Evolutionary conservation across 2,329 filamentous ascomycete species (phyloP).

Genomic region (Zelopaecilomyces penicillatus): DNA sequence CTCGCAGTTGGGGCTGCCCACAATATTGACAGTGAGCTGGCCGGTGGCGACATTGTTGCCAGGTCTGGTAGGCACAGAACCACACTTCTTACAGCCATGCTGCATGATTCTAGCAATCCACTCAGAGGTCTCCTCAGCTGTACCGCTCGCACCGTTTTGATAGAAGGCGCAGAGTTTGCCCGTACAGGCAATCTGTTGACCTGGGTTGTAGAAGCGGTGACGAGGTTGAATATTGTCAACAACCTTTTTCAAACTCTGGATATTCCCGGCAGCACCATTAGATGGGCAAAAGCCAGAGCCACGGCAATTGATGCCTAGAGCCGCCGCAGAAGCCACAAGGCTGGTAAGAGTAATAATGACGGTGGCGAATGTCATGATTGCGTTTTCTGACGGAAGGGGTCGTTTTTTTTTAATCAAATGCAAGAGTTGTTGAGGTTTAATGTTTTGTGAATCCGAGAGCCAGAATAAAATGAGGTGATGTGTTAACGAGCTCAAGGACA

Average conservation of each 20-base stretch:
- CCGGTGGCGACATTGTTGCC: constrained; percentile 11
- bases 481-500: too few relatives aligned
- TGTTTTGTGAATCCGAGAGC: too few relatives aligned
- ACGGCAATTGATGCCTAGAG: constrained; percentile 10
- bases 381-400: too few relatives aligned
- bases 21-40: constrained; percentile 11
- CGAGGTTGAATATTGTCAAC: constrained; percentile 9
- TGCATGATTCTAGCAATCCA: background rate
- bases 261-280: constrained; percentile 7
- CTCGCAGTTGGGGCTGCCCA: background rate
- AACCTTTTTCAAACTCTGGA: constrained; percentile 8
- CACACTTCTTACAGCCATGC: constrained; percentile 6
- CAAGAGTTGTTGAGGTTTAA: too few relatives aligned
- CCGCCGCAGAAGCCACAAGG: background rate
- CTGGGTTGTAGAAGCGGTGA: constrained; percentile 9
- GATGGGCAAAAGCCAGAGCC: constrained; percentile 9
- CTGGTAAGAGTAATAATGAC: background rate
- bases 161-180: constrained; percentile 9
- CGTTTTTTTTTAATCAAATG: too few relatives aligned
- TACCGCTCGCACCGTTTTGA: constrained; percentile 5
- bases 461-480: too few relatives aligned
- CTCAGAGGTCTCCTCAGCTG: constrained; percentile 2
- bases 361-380: background rate
- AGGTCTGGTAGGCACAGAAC: constrained; percentile 7
- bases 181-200: constrained; percentile 2